Percentiles rank a stretch among this genome's conserved stretches.
These are phyloP conservation scores for Lonicera japonica DNA, from an alignment of 129 eudicot genomes.

Conservation along the genomic window DNA sequence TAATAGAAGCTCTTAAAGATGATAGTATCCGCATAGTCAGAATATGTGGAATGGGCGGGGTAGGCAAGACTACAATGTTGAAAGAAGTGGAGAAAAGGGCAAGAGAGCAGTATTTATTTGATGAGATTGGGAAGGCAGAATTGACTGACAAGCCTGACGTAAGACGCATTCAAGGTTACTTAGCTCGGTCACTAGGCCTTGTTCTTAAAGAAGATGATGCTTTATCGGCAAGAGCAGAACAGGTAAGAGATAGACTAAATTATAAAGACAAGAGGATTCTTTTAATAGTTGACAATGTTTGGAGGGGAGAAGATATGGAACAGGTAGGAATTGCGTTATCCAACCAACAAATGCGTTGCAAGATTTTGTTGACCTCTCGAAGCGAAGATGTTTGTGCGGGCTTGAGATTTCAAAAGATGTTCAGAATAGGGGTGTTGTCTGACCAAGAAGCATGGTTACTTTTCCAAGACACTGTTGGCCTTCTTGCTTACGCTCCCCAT, in stretches of 20 bases:
- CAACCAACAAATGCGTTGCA: constrained; percentile 2
- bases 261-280: constrained; percentile 13
- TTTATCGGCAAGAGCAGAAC: constrained; percentile 19
- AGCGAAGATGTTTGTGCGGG: too few species aligned
- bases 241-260: constrained; percentile 22
- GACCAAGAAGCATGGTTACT: too few species aligned
- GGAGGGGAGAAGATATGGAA: constrained; percentile 27
- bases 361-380: too few species aligned
- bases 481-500: too few species aligned
- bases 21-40: constrained; percentile 24
- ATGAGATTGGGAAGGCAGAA: constrained; percentile 28
- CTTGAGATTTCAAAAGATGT: too few species aligned
- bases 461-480: too few species aligned
- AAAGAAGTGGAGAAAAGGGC: constrained; percentile 25
- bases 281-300: constrained; percentile 40
- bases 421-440: too few species aligned
- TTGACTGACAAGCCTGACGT: constrained; percentile 25
- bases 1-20: constrained; percentile 22
- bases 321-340: constrained; percentile 32
- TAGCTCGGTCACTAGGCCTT: constrained; percentile 30
- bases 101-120: constrained; percentile 25
- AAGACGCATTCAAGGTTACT: constrained; percentile 26
- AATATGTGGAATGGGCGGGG: constrained; percentile 53
- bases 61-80: constrained; percentile 48
- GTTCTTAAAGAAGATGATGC: constrained; percentile 19